Base-by-base conservation (phyloP, 2,329 filamentous ascomycete species). In the Venturia oleaginea region DNA sequence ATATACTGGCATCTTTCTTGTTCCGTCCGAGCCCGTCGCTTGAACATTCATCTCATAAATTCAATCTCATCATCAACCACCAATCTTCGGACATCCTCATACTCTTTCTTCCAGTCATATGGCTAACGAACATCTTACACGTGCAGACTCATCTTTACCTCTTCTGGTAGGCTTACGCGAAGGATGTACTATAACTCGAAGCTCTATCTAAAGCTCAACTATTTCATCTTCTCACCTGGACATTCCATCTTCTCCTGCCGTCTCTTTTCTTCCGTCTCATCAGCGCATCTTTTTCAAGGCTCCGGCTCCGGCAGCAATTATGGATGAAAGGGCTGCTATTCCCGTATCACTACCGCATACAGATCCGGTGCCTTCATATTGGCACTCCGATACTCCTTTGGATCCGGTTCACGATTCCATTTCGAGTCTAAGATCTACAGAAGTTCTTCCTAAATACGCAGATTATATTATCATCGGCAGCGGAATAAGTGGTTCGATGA, bases 381-480 rank as follows among this genome's bases (percentile, higher is more conserved):
- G 90, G 90, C 88, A 90, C 71, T 57, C 51, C 15, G 82, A 79
- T 63, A 80, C 88, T 65, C 88, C 87, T 0, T 89, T 86, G 4
- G 71, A 80, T 62, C 79, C 81, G 64, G 15, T 34, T 17, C 5
- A 27, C 15, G 4, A 34, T 57, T 15, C 51, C 4, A 80, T 93
- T 5, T 74, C 85, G 0, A 86, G 86, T n/a, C 86, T 91, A 70
- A 82, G 84, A 19, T 86, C 87, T 0, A 92, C 89, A 0, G 70
- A 78, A 0, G 75, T 84, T 8, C 77, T 92, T 24, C 89, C 90
- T 1, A 69, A 74, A 3, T 76, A 79, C 57, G 86, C 86, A 0
- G 88, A 91, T 73, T 81, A 90, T 4, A 83, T 91, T 4, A 81
- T 93, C 30, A 79, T 93, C 5, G 90, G 90, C 43, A 90, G 84